Evolutionary conservation across 2,329 filamentous ascomycete species (phyloP), one percentile per base, ranked within the genome.

Genomic region (Lachnellula arida): DNA sequence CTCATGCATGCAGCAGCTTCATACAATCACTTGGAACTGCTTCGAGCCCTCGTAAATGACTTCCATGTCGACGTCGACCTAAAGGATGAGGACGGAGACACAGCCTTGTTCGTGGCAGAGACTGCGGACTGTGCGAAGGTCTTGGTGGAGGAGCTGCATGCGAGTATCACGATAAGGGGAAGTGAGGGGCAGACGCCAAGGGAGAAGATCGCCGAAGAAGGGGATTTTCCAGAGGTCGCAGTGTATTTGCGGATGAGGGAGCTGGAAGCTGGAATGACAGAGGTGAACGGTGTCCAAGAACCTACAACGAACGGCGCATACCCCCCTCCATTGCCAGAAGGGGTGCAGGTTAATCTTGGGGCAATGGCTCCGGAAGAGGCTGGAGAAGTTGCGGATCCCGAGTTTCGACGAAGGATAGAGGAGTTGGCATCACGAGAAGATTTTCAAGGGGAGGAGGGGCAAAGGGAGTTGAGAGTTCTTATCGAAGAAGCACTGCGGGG

Each of bases 41-140:
- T 97, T 15, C 86, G 88, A 57, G 73, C 83, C 0, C 80, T 99
- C 5, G 78, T 96, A 28, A 78, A 78, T 47, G 89, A 93, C 35
- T 90, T 92, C 73, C 74, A 84, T 12, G 92, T 93, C 23, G 78
- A 92, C 58, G 82, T 91, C 48, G 87, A 97, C 70, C 76, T 97
- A 51, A 82, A 81, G 63, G 94, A 99, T 69, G 90, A 96, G 71
- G 94, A 99, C 70, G 83, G 86, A 55, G 94, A 99, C 74, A 97
- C 93, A 1, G 88, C 93, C n/a, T 78, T 99, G 4, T 99, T 96
- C 68, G 90, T 91, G n/a, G 85, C 86, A 28, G 94, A 99, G 73
- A 89, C 84, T 0, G 77, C 88, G 49, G 86, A 89, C 4, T 86
- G 91, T 44, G 93, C 93, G 19, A 83, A 82, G 65, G 81, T 86